Conservation (phyloP, 1,284 basidiomycete genomes). For the Apiotrichum montevideense region DNA sequence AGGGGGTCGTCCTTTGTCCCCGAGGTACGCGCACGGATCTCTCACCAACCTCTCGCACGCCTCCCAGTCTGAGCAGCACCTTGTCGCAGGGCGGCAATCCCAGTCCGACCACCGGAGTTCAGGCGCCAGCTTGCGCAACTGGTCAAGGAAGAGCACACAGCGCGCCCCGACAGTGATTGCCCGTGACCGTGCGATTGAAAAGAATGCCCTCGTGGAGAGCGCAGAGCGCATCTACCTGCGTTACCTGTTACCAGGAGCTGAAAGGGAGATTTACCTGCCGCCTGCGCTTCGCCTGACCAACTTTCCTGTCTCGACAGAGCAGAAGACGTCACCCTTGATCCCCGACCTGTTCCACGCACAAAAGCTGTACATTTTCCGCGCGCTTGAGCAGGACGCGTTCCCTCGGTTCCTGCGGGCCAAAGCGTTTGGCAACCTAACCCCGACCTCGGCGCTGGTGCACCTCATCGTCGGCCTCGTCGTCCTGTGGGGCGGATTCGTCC, state of each 20-base stretch:
- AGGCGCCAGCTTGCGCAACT: slow-evolving; percentile 6
- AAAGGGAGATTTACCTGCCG: slow-evolving; percentile 88
- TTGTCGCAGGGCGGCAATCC: neutral
- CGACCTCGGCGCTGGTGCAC: slow-evolving; percentile 75
- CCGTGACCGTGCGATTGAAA: slow-evolving; percentile 81
- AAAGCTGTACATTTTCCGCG: slow-evolving; percentile 94
- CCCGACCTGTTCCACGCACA: slow-evolving; percentile 96
- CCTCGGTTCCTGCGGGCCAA: slow-evolving; percentile 91
- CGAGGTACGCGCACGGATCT: neutral
- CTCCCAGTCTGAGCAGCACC: neutral
- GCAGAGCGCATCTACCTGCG: slow-evolving; percentile 93
- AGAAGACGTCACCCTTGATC: slow-evolving; percentile 74
- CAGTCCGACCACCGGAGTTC: neutral
- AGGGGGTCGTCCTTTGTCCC: neutral
- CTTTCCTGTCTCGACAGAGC: slow-evolving; percentile 56
- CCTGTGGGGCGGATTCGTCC: slow-evolving; percentile 86
- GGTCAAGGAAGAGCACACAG: slow-evolving; percentile 46
- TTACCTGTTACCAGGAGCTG: slow-evolving; percentile 64
- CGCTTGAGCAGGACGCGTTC: slow-evolving; percentile 97
- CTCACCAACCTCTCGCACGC: neutral
- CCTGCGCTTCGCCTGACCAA: slow-evolving; percentile 42
- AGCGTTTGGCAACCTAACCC: slow-evolving; percentile 93
- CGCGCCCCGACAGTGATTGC: slow-evolving; percentile 77
- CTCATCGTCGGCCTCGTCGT: slow-evolving; percentile 76
- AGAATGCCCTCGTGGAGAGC: slow-evolving; percentile 79